phyloP scores from a whole-genome alignment of 257 asterid genomes.

The Pogostemon cablin region DNA sequence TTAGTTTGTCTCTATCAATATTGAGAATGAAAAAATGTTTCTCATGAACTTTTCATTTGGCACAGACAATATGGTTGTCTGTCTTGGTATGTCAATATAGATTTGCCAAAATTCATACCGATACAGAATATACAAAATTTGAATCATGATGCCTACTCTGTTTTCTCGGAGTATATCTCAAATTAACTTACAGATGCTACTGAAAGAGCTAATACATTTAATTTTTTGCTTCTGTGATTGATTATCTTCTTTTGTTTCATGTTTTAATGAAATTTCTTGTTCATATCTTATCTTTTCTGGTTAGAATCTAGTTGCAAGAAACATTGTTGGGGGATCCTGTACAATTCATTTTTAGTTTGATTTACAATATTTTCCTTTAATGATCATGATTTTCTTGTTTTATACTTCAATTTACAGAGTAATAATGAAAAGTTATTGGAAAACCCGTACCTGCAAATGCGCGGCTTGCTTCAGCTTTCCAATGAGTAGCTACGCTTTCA shows the following conservation, averaged over 20 bases:
- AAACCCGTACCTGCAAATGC: conserved; percentile 99
- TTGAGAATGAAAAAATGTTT: neutral
- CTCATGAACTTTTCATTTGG: neutral
- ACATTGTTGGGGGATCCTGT: conserved; percentile 25
- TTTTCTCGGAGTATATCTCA: conserved; percentile 11
- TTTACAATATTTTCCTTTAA: neutral
- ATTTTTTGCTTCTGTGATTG: conserved; percentile 20
- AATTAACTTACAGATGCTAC: neutral
- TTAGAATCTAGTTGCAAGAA: conserved; percentile 2
- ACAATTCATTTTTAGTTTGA: conserved; percentile 18
- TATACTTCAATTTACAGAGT: conserved; percentile 66
- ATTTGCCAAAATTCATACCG: neutral
- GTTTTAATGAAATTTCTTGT: conserved; percentile 15
- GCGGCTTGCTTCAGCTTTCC: conserved; percentile 90
- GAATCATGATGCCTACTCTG: neutral
- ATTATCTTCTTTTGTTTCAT: conserved; percentile 16
- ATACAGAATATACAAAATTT: neutral
- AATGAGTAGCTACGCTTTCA: conserved; percentile 45
- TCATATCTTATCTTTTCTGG: conserved; percentile 24
- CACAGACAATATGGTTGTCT: neutral
- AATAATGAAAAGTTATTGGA: conserved; percentile 99
- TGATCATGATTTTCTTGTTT: conserved; percentile 24
- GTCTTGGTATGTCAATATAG: neutral
- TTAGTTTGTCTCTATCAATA: neutral
- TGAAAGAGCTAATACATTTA: neutral